phyloP scores from a whole-genome alignment of 2,329 filamentous ascomycete species.

The Talaromyces verruculosus region DNA sequence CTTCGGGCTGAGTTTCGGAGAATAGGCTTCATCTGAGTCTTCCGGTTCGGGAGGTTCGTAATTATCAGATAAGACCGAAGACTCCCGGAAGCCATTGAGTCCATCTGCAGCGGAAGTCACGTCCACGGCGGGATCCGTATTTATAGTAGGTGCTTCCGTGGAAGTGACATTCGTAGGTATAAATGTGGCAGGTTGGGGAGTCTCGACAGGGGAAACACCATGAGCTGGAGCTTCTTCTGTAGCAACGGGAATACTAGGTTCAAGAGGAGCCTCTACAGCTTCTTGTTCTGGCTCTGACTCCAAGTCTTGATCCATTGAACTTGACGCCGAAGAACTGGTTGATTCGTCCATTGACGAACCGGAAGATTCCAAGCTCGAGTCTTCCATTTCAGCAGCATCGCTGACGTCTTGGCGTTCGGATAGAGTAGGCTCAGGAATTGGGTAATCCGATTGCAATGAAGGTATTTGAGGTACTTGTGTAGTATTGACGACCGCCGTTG shows the following conservation, averaged over 20 bases:
- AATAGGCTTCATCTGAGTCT: constrained; percentile 29
- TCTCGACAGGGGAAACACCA: neutral
- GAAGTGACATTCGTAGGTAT: neutral
- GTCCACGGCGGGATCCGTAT: neutral
- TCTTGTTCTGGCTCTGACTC: constrained; percentile 8
- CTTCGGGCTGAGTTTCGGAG: constrained; percentile 24
- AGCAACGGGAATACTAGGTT: neutral
- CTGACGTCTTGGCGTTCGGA: neutral
- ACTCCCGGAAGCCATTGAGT: constrained; percentile 28
- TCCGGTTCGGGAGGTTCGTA: constrained; percentile 58
- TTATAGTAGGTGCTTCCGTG: neutral
- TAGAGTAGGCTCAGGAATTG: neutral
- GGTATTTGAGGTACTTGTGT: neutral
- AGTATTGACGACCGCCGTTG: neutral
- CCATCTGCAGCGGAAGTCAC: neutral
- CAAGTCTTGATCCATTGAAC: constrained; percentile 23
- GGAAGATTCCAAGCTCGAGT: constrained; percentile 24
- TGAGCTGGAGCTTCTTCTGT: neutral
- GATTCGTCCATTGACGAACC: constrained; percentile 44
- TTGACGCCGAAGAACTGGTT: constrained; percentile 30
- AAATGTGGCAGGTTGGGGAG: neutral
- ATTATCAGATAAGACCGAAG: constrained; percentile 48
- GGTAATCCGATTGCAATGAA: neutral
- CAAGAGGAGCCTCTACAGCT: neutral
- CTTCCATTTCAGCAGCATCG: constrained; percentile 18